These are phyloP conservation scores for Apiosordaria backusii DNA, from an alignment of 495 filamentous ascomycete genomes.

Conservation along the genomic window DNA sequence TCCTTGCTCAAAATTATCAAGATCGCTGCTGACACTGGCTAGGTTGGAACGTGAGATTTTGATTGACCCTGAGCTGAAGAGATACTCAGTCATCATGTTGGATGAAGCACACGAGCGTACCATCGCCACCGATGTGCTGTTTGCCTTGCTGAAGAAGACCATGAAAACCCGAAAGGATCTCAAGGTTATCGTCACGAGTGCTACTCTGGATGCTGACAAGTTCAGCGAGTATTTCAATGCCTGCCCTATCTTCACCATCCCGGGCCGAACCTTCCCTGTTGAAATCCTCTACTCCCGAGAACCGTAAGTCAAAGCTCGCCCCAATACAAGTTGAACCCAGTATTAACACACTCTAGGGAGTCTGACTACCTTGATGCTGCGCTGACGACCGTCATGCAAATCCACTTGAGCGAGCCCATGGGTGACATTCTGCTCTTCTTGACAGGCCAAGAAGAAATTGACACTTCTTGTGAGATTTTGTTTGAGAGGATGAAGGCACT, in stretches of 20 bases:
- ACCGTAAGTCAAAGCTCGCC: constrained; percentile 43
- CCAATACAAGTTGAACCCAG: background rate
- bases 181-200: constrained; percentile 92
- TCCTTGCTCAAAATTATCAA: no score
- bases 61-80: constrained; percentile 78
- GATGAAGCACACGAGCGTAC: constrained; percentile 98
- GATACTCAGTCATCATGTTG: constrained; percentile 95
- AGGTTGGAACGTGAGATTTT: constrained; percentile 85
- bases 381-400: constrained; percentile 94
- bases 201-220: constrained; percentile 95
- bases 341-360: constrained; percentile 42
- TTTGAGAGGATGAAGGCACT: constrained; percentile 96
- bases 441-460: constrained; percentile 97
- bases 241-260: constrained; percentile 94
- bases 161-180: constrained; percentile 80
- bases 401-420: constrained; percentile 83
- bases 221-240: constrained; percentile 94
- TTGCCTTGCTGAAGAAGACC: constrained; percentile 92
- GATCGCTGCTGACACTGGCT: background rate
- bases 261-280: constrained; percentile 90
- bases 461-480: constrained; percentile 87
- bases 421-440: constrained; percentile 96
- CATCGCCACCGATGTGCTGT: constrained; percentile 92
- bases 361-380: constrained; percentile 96
- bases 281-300: constrained; percentile 93